Base-by-base conservation (phyloP, 495 filamentous ascomycete species). In the Letharia columbiana region DNA sequence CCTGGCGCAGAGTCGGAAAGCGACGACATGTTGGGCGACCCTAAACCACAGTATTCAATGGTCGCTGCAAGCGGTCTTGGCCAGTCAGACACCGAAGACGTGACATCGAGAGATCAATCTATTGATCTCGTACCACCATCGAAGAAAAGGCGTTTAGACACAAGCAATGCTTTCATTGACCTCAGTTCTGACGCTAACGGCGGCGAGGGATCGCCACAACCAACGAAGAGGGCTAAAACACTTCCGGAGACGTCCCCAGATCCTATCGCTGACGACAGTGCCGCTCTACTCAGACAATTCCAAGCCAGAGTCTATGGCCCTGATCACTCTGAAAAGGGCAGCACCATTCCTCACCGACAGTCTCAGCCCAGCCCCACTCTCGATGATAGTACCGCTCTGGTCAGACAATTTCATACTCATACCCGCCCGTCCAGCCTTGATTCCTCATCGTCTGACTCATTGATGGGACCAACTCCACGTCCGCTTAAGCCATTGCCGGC, bases 11-110 rank as follows among this genome's bases (percentile, higher is more conserved):
- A n/a, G n/a, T 28, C 56, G 1, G 56, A 59, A 28, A 13, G 1
- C 33, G 37, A 45, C 13, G 56, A 40, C 0, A 45, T 17, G 0
- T 35, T 45, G 3, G 7, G 4, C 7, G 33, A 47, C 9, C 60
- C 42, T 20, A 62, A 41, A 61, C 65, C 39, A 13, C 65, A 54
- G 47, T 70, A 70, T 57, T 67, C 68, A 10, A 70, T 70, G 68
- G 45, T 70, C 6, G 44, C 61, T 15, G 68, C 68, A 8, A 70
- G 68, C 41, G 61, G 68, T 20, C 54, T 67, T 18, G 61, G 47
- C 4, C 68, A 65, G 9, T 47, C 60, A 8, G 62, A 61, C 0
- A 65, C 49, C 15, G 49, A 64, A 18, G 28, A 65, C 18, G 6
- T 33, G 10, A 57, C 50, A 6, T 58, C 49, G 6, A 41, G 33